Base-by-base conservation (phyloP, 164 flowering plant species). In the Platanus orientalis region DNA sequence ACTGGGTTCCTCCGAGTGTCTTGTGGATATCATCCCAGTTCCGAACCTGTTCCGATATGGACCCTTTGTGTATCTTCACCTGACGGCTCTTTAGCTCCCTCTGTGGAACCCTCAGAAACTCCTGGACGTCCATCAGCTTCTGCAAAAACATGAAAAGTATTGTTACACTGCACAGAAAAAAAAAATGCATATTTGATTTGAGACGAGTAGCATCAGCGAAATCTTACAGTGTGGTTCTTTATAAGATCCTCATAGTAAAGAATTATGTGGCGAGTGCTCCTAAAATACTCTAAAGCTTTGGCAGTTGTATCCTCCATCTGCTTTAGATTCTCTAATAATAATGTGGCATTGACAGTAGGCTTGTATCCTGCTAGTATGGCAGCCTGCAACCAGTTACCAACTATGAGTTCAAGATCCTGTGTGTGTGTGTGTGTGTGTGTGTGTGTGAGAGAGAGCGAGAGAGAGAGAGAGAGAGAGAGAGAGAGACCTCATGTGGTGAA, bases 11-110 rank as follows among this genome's bases (percentile, higher is more conserved):
- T 7, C 69, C 80, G 21, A 93, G 84, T 10, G 84, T 62, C 60
- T 74, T 84, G 51, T 75, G 62, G 49, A 93, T 70, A 13, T 87
- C 94, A 13, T 78, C 80, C 97, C 97, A 90, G 65, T 93, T 90
- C 32, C 71, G 77, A 26, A 93, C 71, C 34, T 88, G 92, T n/a
- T 71, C 71, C 4, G 89, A 79, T 34, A 90, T 62, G 1, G 90
- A 70, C 2, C 92, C 95, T 60, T 75, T 85, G 78, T 93, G 98
- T 70, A 93, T 92, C 81, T 88, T 90, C 69, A 93, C 98, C 64
- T 93, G 97, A 0, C 92, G 84, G 61, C 94, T 88, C 56, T 69
- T 61, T 16, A 90, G 65, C 0, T 84, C 75, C 75, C 69, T 76
- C 19, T 34, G 71, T 4, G 98, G 96, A 39, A 93, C 77, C 73